Evolutionary conservation across 371 early-diverging fungal species (phyloP), one percentile per base, ranked within the genome.

Genomic region (Haplosporangium sp.): DNA sequence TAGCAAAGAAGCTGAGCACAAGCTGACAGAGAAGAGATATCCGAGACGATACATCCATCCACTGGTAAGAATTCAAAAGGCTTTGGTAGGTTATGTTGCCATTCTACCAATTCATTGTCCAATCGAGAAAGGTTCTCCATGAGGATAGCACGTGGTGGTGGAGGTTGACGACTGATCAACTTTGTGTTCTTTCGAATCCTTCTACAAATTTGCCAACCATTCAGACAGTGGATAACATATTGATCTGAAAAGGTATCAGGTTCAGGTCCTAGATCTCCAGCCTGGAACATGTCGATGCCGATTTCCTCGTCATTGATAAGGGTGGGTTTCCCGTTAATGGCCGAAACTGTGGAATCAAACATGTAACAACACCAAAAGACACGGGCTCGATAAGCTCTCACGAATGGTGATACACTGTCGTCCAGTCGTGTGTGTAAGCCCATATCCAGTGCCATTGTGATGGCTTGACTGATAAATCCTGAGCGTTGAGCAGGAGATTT

Each of bases 391-490:
- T 81, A 81, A 1, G 81, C 66, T 35, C 66, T 63, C 52, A 71
- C 50, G 45, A 65, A 71, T 0, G 42, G 61, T 35, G 68, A 48
- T 4, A 71, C 66, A n/a, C 37, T 56, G 27, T 67, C 75, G 37
- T 74, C 75, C 38, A 81, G 15, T 35, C 56, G 52, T 2, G 42
- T 74, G 20, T 81, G 74, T 17, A 81, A 42, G 39, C 81, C 75
- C 81, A 81, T 81, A 37, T 81, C 81, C 48, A 81, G 35, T 5
- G 71, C 81, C 81, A 81, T 81, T 0, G 72, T 81, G 38, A 81
- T 69, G 8, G 81, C 81, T 20, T 81, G 81, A 34, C 74, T 74
- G 45, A 81, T 74, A 9, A 74, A 81, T 11, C 61, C 81, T n/a
- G 75, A 81, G 7, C 81, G 71, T 20, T 74, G 74, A 15, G 81